phyloP scores from a whole-genome alignment of 2,329 filamentous ascomycete genomes.

The Monilinia fructicola region DNA sequence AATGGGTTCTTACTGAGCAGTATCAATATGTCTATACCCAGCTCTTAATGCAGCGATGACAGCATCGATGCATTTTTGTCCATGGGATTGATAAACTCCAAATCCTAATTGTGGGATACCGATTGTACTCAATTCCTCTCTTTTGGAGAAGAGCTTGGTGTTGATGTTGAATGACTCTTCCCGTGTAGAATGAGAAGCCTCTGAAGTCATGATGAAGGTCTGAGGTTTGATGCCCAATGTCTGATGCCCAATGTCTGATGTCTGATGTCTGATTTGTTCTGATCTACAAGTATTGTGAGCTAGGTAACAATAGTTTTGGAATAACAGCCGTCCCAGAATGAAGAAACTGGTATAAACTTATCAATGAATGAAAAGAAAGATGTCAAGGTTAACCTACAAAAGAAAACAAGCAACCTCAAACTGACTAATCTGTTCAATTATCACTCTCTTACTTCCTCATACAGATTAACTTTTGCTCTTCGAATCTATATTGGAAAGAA shows the following conservation, averaged over 20 bases:
- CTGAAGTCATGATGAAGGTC: neutral
- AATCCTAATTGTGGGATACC: slow-evolving; percentile 23
- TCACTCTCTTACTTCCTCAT: too few species aligned
- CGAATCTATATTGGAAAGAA: too few species aligned
- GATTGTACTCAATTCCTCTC: neutral
- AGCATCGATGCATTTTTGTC: slow-evolving; percentile 21
- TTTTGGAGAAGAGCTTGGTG: neutral
- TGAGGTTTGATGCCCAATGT: neutral
- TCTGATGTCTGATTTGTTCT: neutral
- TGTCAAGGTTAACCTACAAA: neutral
- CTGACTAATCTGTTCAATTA: neutral
- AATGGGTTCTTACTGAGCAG: slow-evolving; percentile 19
- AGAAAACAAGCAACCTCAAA: too few species aligned
- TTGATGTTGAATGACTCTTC: neutral
- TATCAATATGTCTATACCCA: slow-evolving; percentile 20
- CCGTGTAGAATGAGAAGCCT: neutral
- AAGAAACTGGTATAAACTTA: too few species aligned
- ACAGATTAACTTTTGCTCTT: too few species aligned
- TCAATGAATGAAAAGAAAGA: neutral
- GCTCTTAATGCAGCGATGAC: slow-evolving; percentile 10
- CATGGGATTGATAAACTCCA: slow-evolving; percentile 21
- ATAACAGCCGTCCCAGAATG: too few species aligned
- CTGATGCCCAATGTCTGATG: too few species aligned
- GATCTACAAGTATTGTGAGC: neutral
- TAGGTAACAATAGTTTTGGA: neutral